phyloP scores from a whole-genome alignment of 169 alveolate species.

The Eimeria sp. region DNA sequence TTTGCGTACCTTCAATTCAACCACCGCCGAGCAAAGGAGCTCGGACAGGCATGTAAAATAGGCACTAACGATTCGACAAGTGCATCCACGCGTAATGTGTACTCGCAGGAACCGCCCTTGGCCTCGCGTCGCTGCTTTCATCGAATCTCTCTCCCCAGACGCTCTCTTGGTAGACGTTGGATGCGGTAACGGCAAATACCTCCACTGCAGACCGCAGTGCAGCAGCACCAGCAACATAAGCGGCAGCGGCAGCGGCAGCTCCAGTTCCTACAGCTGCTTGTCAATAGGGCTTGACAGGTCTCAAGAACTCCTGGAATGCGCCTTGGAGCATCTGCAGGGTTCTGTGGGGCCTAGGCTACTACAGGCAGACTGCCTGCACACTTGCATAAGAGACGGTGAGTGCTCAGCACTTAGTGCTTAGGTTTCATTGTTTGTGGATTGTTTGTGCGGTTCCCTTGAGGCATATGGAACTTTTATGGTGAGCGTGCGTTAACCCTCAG shows the following conservation, averaged over 20 bases:
- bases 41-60: background rate
- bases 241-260: slow-evolving; percentile 85
- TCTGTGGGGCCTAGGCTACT: slow-evolving; percentile 1
- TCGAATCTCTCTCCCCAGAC: slow-evolving; percentile 92
- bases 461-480: slow-evolving; percentile 85
- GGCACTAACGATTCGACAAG: background rate
- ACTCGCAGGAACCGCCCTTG: slow-evolving; percentile 97
- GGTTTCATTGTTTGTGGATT: background rate
- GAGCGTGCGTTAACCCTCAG: slow-evolving; percentile 81
- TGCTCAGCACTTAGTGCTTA: background rate
- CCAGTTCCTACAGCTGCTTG: slow-evolving; percentile 31
- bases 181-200: slow-evolving; percentile 99
- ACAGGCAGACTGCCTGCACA: slow-evolving; percentile 38
- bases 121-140: slow-evolving; percentile 96
- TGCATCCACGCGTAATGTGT: background rate
- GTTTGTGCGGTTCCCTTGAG: background rate
- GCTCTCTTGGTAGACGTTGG: slow-evolving; percentile 97
- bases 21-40: background rate
- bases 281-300: slow-evolving; percentile 36
- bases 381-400: slow-evolving; percentile 34
- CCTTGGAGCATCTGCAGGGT: slow-evolving; percentile 11
- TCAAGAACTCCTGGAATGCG: slow-evolving; percentile 44
- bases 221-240: background rate
- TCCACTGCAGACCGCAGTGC: slow-evolving; percentile 87
- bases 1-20: background rate